Evolutionary conservation across 2,329 filamentous ascomycete genomes (phyloP), one percentile per base, ranked within the genome.

Genomic region (Aspergillus ibericus): DNA sequence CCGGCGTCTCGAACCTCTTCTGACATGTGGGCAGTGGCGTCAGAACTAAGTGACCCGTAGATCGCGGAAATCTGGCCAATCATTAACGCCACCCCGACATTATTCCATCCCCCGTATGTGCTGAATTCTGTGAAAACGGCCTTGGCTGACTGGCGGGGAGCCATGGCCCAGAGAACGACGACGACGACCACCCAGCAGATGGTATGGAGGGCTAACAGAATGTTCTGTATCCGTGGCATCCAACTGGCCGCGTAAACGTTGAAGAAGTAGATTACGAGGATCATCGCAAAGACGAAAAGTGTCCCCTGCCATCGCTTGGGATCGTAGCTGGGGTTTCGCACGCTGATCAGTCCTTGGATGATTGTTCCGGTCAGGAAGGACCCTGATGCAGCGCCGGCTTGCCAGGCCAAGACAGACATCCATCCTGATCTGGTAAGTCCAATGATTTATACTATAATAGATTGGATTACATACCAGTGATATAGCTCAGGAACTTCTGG

Each of bases 401-500:
- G 81, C 80, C 80, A 83, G 9, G 76, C 77, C 4, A 83, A 64
- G 1, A 78, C 78, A 0, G 76, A 77, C 70, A 82, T 79, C 81
- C 81, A 83, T 4, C 81, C 77, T 64, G 66, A 34, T 53, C 2
- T 53, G 42, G 15, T 50, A 8, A 54, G 18, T n/a, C 9, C 25
- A 22, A 15, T 8, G n/a, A n/a, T 5, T 22, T 9, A 9, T 20
- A 16, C 5, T 1, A 40, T 7, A 10, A 25, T 18, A 12, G 9
- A n/a, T 20, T 29, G 3, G 4, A 29, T n/a, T 15, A 16, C 12
- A 9, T 8, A 42, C 40, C 82, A 46, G 80, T 79, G 15, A 82
- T 67, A 64, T 86, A 87, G 59, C 81, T 84, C 1, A 85, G 71
- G 35, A 81, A 78, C 56, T 81, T 83, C 62, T 85, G 82, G 53